These are phyloP conservation scores for Claviceps citrina DNA, from an alignment of 2,329 filamentous ascomycete species.

Conservation along the genomic window DNA sequence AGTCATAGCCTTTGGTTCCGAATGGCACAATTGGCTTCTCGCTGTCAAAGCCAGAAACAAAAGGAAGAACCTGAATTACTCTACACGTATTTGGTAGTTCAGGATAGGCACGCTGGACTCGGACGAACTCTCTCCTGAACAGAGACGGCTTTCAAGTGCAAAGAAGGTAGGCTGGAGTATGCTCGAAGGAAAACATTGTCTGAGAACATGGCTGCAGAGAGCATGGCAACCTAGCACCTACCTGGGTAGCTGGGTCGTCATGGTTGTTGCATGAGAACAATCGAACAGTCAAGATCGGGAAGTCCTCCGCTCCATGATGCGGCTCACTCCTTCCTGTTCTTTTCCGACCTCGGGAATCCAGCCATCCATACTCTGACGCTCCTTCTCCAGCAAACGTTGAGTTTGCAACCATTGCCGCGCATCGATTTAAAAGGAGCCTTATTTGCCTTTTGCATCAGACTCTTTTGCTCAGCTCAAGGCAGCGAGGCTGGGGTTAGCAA, in stretches of 20 bases:
- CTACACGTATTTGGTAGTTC: neutral
- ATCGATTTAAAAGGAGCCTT: neutral
- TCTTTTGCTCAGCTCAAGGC: neutral
- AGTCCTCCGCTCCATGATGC: neutral
- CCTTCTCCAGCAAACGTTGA: neutral
- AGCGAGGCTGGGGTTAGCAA: constrained; percentile 8
- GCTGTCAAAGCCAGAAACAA: neutral
- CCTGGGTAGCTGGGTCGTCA: neutral
- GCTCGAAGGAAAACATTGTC: neutral
- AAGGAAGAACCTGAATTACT: neutral
- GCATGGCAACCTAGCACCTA: neutral
- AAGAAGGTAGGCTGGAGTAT: neutral
- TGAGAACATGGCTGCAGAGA: neutral
- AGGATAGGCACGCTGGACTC: neutral
- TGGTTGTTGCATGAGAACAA: neutral
- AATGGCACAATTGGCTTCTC: neutral
- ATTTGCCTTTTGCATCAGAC: neutral
- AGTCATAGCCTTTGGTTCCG: neutral
- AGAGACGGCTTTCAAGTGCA: neutral
- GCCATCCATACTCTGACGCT: neutral
- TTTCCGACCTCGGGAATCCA: neutral
- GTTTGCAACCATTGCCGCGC: neutral
- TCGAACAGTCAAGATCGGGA: neutral
- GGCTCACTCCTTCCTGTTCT: constrained; percentile 1
- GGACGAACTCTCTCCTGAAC: neutral